A percentile compares a stretch with the other conserved stretches of the same genome.
Conservation (phyloP, 2,329 filamentous ascomycete genomes). For the Simplicillium sp. region DNA sequence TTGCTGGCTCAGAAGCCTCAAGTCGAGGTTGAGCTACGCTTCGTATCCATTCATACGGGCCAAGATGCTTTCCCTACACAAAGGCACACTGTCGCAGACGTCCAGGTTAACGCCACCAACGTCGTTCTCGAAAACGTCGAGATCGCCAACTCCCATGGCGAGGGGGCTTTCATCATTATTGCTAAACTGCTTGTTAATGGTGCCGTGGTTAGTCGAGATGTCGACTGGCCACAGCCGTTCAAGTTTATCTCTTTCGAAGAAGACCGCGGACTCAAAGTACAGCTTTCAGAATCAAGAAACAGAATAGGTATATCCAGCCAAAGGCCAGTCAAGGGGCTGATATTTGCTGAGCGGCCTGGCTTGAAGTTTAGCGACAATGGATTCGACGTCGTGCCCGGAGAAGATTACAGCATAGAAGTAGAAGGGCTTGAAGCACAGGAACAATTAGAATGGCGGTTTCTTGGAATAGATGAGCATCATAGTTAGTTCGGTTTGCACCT, state of each 20-base stretch:
- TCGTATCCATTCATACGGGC: slow-evolving; percentile 31
- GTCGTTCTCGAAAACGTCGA: slow-evolving; percentile 16
- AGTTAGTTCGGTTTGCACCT: too few species aligned
- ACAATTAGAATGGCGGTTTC: too few species aligned
- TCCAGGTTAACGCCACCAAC: slow-evolving; percentile 27
- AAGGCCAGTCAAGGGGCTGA: slow-evolving; percentile 47
- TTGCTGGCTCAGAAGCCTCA: slow-evolving; percentile 11
- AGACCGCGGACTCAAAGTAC: slow-evolving; percentile 26
- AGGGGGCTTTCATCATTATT: slow-evolving; percentile 37
- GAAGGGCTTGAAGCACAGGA: not conserved
- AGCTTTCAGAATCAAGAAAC: slow-evolving; percentile 15
- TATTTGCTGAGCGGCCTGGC: slow-evolving; percentile 36
- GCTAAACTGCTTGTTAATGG: slow-evolving; percentile 28
- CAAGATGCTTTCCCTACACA: slow-evolving; percentile 19
- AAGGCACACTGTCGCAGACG: slow-evolving; percentile 11
- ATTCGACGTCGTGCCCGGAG: slow-evolving; percentile 46
- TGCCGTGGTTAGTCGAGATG: slow-evolving; percentile 32
- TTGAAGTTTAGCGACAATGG: slow-evolving; percentile 45
- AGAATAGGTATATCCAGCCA: slow-evolving; percentile 22
- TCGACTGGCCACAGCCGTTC: slow-evolving; percentile 52
- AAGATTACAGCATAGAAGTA: slow-evolving; percentile 13
- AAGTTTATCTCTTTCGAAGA: slow-evolving; percentile 45
- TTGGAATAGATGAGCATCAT: too few species aligned
- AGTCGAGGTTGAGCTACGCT: slow-evolving; percentile 21
- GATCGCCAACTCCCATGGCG: slow-evolving; percentile 23